Evolutionary conservation across 495 filamentous ascomycete species (phyloP).

Genomic region (Penicillium psychrofluorescens): DNA sequence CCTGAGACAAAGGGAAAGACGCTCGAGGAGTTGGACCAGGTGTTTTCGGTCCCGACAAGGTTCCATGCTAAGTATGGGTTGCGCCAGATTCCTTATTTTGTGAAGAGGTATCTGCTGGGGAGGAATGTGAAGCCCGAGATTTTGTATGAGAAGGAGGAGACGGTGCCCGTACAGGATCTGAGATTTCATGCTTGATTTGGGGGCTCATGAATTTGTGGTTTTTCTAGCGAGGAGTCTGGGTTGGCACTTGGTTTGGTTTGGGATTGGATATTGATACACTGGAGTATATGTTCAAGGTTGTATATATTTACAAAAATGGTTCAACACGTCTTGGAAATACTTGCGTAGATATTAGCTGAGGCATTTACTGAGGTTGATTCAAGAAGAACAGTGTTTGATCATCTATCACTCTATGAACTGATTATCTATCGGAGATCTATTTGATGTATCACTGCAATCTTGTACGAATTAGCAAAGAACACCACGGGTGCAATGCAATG

Average conservation of each 20-base stretch:
- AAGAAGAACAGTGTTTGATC: too few species aligned
- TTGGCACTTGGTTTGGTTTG: too few species aligned
- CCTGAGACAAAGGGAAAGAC: slow-evolving; percentile 45
- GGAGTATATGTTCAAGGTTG: too few species aligned
- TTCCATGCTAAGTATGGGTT: slow-evolving; percentile 39
- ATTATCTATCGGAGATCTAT: too few species aligned
- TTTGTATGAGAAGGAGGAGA: slow-evolving; percentile 33
- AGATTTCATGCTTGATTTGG: slow-evolving; percentile 18
- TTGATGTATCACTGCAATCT: too few species aligned
- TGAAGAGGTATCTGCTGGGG: slow-evolving; percentile 38
- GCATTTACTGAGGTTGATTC: too few species aligned
- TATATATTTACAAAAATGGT: too few species aligned
- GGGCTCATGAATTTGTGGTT: not conserved
- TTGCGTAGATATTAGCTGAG: too few species aligned
- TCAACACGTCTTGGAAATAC: too few species aligned
- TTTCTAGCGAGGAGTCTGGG: too few species aligned
- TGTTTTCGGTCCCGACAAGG: slow-evolving; percentile 46
- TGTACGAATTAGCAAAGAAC: not conserved
- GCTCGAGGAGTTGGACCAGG: slow-evolving; percentile 39
- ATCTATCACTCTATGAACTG: too few species aligned
- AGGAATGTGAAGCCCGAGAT: slow-evolving; percentile 27
- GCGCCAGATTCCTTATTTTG: slow-evolving; percentile 39
- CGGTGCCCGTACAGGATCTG: slow-evolving; percentile 7
- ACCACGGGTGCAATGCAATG: not conserved
- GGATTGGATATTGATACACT: too few species aligned